Evolutionary conservation across 2,329 filamentous ascomycete genomes (phyloP).

Genomic region (Colletotrichum caudatum): DNA sequence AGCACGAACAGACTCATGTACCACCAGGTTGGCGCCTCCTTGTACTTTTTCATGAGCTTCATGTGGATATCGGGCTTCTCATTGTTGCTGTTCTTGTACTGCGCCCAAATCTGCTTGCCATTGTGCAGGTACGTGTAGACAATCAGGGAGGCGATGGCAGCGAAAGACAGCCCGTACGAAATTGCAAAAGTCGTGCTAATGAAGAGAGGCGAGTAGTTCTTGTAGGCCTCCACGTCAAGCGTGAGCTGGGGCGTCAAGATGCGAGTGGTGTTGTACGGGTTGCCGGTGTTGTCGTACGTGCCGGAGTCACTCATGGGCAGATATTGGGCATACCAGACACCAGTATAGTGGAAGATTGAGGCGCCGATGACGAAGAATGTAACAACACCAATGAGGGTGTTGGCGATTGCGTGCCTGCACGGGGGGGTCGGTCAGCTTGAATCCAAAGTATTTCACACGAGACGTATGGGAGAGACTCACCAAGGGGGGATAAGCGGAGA

Average conservation of each 20-base stretch:
- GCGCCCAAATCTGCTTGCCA: slow-evolving; percentile 73
- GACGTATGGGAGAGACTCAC: slow-evolving; percentile 51
- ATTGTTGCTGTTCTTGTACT: slow-evolving; percentile 68
- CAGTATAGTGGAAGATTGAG: slow-evolving; percentile 72
- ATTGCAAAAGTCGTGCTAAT: slow-evolving; percentile 79
- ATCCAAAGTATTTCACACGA: background rate
- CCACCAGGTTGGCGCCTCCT: slow-evolving; percentile 74
- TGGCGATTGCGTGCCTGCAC: slow-evolving; percentile 76
- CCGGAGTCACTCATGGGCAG: slow-evolving; percentile 77
- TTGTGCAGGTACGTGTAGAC: slow-evolving; percentile 77
- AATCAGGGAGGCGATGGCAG: slow-evolving; percentile 76
- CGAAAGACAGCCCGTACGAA: slow-evolving; percentile 78
- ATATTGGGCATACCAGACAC: slow-evolving; percentile 73
- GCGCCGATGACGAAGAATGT: slow-evolving; percentile 73
- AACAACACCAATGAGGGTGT: slow-evolving; percentile 76
- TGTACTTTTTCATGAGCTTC: slow-evolving; percentile 73
- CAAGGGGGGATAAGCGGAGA: slow-evolving; percentile 78
- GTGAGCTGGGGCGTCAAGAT: slow-evolving; percentile 73
- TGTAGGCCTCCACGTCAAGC: slow-evolving; percentile 73
- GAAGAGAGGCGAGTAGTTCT: slow-evolving; percentile 75
- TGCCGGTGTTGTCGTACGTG: slow-evolving; percentile 79
- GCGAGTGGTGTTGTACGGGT: slow-evolving; percentile 71
- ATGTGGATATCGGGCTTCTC: slow-evolving; percentile 74
- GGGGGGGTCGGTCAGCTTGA: slow-evolving; percentile 15
- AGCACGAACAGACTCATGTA: slow-evolving; percentile 68